phyloP scores from a whole-genome alignment of 2,329 filamentous ascomycete species.

The Plenodomus biglobosus region DNA sequence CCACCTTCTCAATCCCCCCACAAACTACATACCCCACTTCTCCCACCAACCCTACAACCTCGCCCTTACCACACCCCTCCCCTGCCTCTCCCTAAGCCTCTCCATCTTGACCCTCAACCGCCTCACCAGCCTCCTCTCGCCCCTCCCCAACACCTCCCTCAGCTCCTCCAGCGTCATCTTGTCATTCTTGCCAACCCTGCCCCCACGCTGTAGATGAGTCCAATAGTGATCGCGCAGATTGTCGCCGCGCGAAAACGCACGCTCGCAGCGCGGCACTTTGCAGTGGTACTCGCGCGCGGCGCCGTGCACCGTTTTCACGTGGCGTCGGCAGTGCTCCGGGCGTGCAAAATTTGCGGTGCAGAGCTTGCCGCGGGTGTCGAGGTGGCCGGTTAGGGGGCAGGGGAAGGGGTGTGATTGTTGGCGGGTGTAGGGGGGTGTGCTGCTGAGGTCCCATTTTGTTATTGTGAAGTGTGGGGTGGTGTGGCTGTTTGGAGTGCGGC shows the following conservation, averaged over 20 bases:
- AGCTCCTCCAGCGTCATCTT: conserved; percentile 19
- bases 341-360: conserved; percentile 10
- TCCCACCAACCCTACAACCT: too few relatives aligned
- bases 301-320: conserved; percentile 22
- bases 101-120: conserved; percentile 14
- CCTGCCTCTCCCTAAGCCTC: not conserved
- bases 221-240: conserved; percentile 30
- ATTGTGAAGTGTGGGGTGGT: not conserved
- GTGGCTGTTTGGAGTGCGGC: not conserved
- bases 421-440: not conserved
- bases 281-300: conserved; percentile 6
- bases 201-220: conserved; percentile 24
- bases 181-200: conserved; percentile 18
- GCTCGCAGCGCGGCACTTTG: conserved; percentile 15
- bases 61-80: not conserved
- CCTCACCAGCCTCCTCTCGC: conserved; percentile 15
- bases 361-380: not conserved
- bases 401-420: not conserved
- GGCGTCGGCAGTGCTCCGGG: conserved; percentile 28
- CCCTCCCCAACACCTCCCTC: conserved; percentile 19
- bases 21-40: too few relatives aligned
- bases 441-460: not conserved
- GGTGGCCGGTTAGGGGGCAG: not conserved
- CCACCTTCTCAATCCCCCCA: too few relatives aligned
- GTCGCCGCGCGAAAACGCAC: conserved; percentile 23